Evolutionary conservation across 306 rosid genomes (phyloP).

Genomic region (Sindora glabra): DNA sequence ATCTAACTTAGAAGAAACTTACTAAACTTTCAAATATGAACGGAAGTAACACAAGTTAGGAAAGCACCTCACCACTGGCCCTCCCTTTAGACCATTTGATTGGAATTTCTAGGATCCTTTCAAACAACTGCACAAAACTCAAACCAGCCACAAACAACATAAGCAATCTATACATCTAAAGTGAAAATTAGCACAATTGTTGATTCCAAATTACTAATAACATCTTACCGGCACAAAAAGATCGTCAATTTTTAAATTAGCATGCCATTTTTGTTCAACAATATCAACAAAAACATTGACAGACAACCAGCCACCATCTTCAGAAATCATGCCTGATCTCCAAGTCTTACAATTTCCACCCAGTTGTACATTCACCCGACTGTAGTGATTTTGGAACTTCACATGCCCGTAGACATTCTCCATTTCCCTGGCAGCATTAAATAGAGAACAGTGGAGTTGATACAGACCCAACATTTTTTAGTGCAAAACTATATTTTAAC

Average conservation of each 20-base stretch:
- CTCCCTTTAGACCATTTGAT: slow-evolving; percentile 81
- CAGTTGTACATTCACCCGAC: slow-evolving; percentile 54
- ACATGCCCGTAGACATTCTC: slow-evolving; percentile 76
- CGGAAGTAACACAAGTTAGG: slow-evolving; percentile 25
- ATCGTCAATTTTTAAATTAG: slow-evolving; percentile 66
- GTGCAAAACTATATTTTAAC: background rate
- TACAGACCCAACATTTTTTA: background rate
- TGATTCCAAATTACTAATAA: slow-evolving; percentile 12
- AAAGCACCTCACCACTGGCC: slow-evolving; percentile 90
- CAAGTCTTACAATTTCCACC: slow-evolving; percentile 86
- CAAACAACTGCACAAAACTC: slow-evolving; percentile 72
- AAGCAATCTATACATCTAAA: slow-evolving; percentile 13
- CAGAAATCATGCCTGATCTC: slow-evolving; percentile 58
- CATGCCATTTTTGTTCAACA: slow-evolving; percentile 82
- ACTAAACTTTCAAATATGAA: slow-evolving; percentile 2
- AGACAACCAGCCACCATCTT: slow-evolving; percentile 94
- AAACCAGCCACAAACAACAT: slow-evolving; percentile 14
- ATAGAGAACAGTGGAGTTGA: background rate
- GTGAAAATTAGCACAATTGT: background rate
- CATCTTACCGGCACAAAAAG: slow-evolving; percentile 82
- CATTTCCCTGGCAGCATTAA: slow-evolving; percentile 55
- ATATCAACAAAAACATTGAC: slow-evolving; percentile 73
- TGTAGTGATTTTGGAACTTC: slow-evolving; percentile 70
- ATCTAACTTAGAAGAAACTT: background rate
- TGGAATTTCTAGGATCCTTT: slow-evolving; percentile 83